Evolutionary conservation across 495 filamentous ascomycete genomes (phyloP).

Genomic region (Aspergillus cristatus): DNA sequence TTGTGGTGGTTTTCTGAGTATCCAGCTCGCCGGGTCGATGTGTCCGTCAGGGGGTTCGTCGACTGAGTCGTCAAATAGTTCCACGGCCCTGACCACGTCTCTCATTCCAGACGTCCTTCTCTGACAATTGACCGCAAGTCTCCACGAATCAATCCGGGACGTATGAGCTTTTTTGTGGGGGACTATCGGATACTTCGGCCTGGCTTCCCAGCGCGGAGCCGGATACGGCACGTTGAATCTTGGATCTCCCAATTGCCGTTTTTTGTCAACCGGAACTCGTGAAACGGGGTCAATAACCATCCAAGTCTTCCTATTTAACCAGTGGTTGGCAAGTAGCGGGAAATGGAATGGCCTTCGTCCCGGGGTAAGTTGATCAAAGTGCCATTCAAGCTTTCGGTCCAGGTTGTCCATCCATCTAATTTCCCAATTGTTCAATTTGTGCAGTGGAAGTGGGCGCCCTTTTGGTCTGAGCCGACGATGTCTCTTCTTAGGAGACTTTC

Average conservation of each 20-base stretch:
- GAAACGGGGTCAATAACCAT: constrained; percentile 31
- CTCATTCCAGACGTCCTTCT: constrained; percentile 20
- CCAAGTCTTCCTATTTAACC: constrained; percentile 34
- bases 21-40: constrained; percentile 33
- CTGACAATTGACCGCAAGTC: constrained; percentile 26
- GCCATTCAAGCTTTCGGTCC: constrained; percentile 31
- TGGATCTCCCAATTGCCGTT: constrained; percentile 28
- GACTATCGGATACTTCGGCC: constrained; percentile 20
- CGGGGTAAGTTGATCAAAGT: constrained; percentile 28
- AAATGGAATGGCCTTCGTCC: constrained; percentile 37
- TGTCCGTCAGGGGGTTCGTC: constrained; percentile 33
- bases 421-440: constrained; percentile 27
- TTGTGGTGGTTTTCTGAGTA: constrained; percentile 35
- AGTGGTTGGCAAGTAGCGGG: constrained; percentile 33
- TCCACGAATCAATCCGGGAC: constrained; percentile 33
- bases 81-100: constrained; percentile 16
- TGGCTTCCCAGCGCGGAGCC: constrained; percentile 7
- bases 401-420: constrained; percentile 24
- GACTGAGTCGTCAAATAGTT: constrained; percentile 27
- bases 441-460: background rate
- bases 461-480: background rate
- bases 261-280: constrained; percentile 23
- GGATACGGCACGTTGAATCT: constrained; percentile 28
- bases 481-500: background rate
- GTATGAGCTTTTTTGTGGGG: constrained; percentile 12